Conservation (phyloP, 2,329 filamentous ascomycete species). For the Dothistroma septosporum region DNA sequence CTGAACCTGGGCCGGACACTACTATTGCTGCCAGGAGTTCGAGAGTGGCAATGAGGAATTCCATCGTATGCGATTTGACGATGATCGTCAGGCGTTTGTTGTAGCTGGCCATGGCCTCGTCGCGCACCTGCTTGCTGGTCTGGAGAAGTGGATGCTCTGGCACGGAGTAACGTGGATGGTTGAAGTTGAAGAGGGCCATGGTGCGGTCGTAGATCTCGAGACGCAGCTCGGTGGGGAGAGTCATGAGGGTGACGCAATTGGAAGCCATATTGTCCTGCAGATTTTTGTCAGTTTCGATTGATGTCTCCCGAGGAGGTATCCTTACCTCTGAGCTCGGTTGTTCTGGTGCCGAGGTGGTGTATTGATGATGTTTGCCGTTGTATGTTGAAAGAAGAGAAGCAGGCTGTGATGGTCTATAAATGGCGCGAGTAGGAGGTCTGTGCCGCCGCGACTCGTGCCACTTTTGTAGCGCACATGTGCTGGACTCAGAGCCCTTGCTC, state of each 20-base stretch:
- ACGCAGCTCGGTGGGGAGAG: not conserved
- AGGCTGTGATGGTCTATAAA: too few relatives aligned
- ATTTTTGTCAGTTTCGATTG: not conserved
- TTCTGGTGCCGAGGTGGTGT: too few relatives aligned
- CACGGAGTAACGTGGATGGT: not conserved
- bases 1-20: too few relatives aligned
- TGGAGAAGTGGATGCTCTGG: not conserved
- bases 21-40: too few relatives aligned
- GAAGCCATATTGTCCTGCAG: not conserved
- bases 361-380: too few relatives aligned
- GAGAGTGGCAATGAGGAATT: not conserved
- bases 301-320: not conserved
- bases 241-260: not conserved
- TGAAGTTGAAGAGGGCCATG: not conserved
- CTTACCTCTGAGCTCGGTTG: too few relatives aligned
- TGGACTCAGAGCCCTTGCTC: too few relatives aligned
- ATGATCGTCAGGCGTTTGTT: not conserved
- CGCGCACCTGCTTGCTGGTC: not conserved
- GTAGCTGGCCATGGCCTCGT: not conserved
- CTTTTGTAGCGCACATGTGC: too few relatives aligned
- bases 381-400: too few relatives aligned
- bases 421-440: too few relatives aligned
- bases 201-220: not conserved
- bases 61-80: not conserved
- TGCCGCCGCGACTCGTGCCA: too few relatives aligned